A percentile compares a stretch with the other conserved stretches of the same genome.
Conservation (phyloP, 768 basidiomycete genomes). For the Tulasnella sp. region DNA sequence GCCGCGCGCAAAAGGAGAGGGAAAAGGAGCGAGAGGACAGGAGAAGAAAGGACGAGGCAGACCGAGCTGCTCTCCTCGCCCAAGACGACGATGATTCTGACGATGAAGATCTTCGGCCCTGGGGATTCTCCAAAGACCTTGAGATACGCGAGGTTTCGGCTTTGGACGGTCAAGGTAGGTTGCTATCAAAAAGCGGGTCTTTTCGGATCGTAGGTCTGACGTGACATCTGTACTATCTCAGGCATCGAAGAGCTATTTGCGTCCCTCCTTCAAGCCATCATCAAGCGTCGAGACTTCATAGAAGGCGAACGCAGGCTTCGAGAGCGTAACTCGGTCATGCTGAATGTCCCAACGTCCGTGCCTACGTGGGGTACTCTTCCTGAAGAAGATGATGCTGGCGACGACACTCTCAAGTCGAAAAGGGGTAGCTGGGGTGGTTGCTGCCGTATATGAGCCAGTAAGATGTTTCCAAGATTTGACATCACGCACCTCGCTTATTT, state of each 20-base stretch:
- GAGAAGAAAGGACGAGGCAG: constrained; percentile 48
- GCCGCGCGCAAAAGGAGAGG: constrained; percentile 34
- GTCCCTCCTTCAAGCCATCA: constrained; percentile 74
- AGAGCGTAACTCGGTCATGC: constrained; percentile 78
- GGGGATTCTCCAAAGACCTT: constrained; percentile 79
- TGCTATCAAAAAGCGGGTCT: background rate
- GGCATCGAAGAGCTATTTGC: constrained; percentile 80
- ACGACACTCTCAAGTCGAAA: background rate
- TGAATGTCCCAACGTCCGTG: constrained; percentile 37
- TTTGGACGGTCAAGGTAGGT: constrained; percentile 76
- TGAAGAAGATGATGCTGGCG: constrained; percentile 22
- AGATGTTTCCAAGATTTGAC: background rate
- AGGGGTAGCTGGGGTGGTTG: constrained; percentile 20
- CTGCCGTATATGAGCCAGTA: constrained; percentile 20
- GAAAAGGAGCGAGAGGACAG: constrained; percentile 58
- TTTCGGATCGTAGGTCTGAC: constrained; percentile 26
- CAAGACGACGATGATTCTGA: constrained; percentile 44
- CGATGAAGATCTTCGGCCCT: constrained; percentile 37
- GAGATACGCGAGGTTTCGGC: constrained; percentile 89
- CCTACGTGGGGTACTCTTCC: constrained; percentile 13
- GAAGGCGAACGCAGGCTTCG: constrained; percentile 76
- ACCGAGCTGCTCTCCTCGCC: constrained; percentile 54
- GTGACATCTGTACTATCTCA: constrained; percentile 37
- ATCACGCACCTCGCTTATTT: too few species aligned
- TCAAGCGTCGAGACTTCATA: constrained; percentile 70